Base-by-base conservation (phyloP, 1,139 yeast species). In the Waltiozyma sp. region DNA sequence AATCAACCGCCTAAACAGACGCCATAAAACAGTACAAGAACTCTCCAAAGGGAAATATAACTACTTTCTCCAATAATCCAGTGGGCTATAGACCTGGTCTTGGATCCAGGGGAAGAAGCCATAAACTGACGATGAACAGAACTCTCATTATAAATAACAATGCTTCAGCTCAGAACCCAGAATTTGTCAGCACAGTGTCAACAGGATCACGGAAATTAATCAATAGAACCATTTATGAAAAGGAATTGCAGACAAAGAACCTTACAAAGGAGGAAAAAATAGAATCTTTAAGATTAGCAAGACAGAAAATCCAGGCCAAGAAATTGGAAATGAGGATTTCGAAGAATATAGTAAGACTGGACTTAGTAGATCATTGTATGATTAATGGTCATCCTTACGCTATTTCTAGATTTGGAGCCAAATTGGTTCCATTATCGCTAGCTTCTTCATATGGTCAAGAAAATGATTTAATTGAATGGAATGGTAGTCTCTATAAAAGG, bases 141-240 rank as follows among this genome's bases (percentile, higher is more conserved):
- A 54, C 63, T 1, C 45, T 63, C 2, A 57, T 62, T 6, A 55
- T 63, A 31, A 52, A 60, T 35, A 47, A 52, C 34, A 43, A 45
- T 19, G 2, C 23, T 2, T 44, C 45, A 18, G 36, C 34, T 7
- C 28, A 26, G 28, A 45, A 46, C 18, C 48, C 52, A 3, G 51
- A 52, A n/a, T 66, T 58, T 45, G 59, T 65, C 6, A 53, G 63
- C 1, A 56, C 59, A 15, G 55, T 57, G 16, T 60, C 69, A 3
- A 57, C 58, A 35, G 62, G 65, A 19, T 70, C 71, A 4, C 58
- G 65, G 60, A 56, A 66, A 6, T 52, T 71, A 19, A 67, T 69
- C 3, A 69, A 62, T 43, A 55, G 62, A 15, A 57, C 54, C 14
- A 48, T 66, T 1, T 67, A 62, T 43, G 63, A 66, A 35, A 54